These are phyloP conservation scores for Xylaria scruposa DNA, from an alignment of 495 filamentous ascomycete genomes.

Conservation along the genomic window DNA sequence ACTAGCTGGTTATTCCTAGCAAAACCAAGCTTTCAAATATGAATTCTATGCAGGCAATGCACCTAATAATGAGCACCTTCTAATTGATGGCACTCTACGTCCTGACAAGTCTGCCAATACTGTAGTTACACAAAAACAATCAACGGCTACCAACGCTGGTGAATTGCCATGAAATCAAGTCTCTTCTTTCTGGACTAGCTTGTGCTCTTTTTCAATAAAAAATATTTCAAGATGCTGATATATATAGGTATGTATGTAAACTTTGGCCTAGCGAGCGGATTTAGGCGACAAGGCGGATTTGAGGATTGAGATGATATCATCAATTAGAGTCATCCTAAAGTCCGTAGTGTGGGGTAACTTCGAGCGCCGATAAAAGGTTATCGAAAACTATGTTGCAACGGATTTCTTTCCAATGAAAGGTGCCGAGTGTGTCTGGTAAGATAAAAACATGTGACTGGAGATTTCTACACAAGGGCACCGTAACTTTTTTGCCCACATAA, in stretches of 20 bases:
- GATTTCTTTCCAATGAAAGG: background rate
- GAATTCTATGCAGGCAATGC: background rate
- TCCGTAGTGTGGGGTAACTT: background rate
- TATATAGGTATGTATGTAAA: background rate
- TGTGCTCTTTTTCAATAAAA: background rate
- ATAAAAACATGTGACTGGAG: constrained; percentile 7
- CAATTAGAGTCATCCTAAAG: background rate
- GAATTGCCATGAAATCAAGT: background rate
- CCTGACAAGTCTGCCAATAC: background rate
- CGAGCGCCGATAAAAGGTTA: background rate
- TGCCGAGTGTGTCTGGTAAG: background rate
- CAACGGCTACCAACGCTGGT: background rate
- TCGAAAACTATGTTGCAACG: background rate
- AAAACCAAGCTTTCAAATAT: background rate
- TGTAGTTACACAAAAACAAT: background rate
- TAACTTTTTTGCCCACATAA: background rate
- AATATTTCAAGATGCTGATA: background rate
- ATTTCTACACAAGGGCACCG: background rate
- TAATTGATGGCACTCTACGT: background rate
- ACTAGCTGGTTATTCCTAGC: background rate
- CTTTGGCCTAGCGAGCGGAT: background rate
- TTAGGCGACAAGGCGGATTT: constrained; percentile 3
- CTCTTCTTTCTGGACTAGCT: background rate
- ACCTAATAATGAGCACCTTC: background rate
- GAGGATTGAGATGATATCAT: background rate